Percentiles rank a stretch among this genome's conserved stretches.
Conservation (phyloP, 192 early-diverging fungal genomes). For the Coemansia sp. region DNA sequence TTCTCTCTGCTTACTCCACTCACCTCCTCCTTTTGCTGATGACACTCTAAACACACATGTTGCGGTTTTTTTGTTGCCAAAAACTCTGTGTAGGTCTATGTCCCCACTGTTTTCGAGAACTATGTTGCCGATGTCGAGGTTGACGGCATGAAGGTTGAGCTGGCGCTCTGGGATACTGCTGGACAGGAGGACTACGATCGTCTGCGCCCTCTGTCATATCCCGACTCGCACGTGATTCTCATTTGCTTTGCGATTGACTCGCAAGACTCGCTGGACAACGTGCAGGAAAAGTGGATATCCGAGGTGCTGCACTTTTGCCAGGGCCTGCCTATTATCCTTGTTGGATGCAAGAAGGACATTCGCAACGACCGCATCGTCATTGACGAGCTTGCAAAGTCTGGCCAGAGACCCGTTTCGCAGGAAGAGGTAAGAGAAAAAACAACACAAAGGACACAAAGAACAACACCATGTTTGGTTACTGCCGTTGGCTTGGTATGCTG, state of each 20-base stretch:
- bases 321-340: constrained; percentile 31
- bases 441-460: neutral
- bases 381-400: constrained; percentile 52
- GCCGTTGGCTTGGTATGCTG: constrained; percentile 25
- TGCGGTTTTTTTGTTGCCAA: too few species aligned
- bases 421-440: constrained; percentile 10
- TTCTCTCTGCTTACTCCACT: neutral
- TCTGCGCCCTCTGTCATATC: constrained; percentile 87
- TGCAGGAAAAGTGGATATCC: constrained; percentile 54
- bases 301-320: constrained; percentile 32
- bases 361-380: constrained; percentile 20
- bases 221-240: constrained; percentile 89
- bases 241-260: constrained; percentile 91
- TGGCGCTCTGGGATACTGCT: constrained; percentile 97
- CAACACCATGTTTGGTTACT: constrained; percentile 48
- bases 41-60: too few species aligned
- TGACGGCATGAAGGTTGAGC: constrained; percentile 74
- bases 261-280: constrained; percentile 79
- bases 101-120: constrained; percentile 95
- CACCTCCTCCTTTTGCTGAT: neutral
- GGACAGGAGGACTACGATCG: constrained; percentile 98
- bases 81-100: constrained; percentile 52
- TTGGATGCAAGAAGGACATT: constrained; percentile 54
- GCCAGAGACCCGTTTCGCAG: neutral
- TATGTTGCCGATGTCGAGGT: constrained; percentile 86